phyloP scores from a whole-genome alignment of 768 basidiomycete species.

The Suillus decipiens region DNA sequence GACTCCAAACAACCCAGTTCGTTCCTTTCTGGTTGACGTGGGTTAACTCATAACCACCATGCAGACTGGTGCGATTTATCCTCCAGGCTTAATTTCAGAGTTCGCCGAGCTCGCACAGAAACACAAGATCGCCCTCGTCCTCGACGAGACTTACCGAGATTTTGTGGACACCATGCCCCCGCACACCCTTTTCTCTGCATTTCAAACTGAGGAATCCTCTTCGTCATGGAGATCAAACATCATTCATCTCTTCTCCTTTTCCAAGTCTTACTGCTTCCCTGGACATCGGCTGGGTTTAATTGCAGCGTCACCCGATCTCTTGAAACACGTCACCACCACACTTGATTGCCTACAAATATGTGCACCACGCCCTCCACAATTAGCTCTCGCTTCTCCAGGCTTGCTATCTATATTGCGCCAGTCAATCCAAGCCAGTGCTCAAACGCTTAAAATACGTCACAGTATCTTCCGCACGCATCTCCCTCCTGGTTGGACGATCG shows the following conservation, averaged over 20 bases:
- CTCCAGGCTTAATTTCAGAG: conserved; percentile 51
- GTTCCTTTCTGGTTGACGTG: conserved; percentile 16
- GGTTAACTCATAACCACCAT: neutral
- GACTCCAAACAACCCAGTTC: conserved; percentile 75
- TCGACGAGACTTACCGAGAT: conserved; percentile 92
- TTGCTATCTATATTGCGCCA: conserved; percentile 53
- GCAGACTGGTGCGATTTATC: conserved; percentile 72
- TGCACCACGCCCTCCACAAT: conserved; percentile 70
- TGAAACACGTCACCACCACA: conserved; percentile 51
- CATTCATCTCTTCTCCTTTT: conserved; percentile 78
- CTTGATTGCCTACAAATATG: conserved; percentile 84
- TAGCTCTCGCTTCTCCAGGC: conserved; percentile 54
- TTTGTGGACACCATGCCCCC: conserved; percentile 59
- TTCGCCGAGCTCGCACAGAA: conserved; percentile 62
- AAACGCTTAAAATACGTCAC: conserved; percentile 52
- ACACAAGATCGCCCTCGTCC: conserved; percentile 59
- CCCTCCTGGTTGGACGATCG: conserved; percentile 59
- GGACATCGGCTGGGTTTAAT: conserved; percentile 80
- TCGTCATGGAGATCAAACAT: conserved; percentile 61
- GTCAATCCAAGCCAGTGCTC: conserved; percentile 54
- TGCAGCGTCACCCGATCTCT: conserved; percentile 57
- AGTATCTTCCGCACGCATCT: conserved; percentile 52
- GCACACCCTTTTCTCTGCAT: conserved; percentile 53
- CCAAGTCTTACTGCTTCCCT: conserved; percentile 79
- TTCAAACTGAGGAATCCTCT: conserved; percentile 7